Conservation (phyloP, 1,284 basidiomycete genomes). For the Rhodotorula sp. region DNA sequence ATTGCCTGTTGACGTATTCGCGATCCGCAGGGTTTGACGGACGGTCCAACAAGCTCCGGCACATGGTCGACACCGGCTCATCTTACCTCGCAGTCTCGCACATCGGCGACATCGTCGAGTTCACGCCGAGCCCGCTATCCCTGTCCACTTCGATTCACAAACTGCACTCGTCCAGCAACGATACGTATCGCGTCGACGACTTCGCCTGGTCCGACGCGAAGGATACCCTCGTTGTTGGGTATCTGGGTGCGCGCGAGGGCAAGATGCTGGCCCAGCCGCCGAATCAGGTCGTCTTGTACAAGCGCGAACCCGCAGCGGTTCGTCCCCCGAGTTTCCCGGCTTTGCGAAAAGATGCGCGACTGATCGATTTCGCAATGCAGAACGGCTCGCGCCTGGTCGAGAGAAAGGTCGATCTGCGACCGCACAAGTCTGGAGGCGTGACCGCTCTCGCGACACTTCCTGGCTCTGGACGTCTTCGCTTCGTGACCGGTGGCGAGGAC, state of each 20-base stretch:
- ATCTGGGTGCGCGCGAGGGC: constrained; percentile 22
- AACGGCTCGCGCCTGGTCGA: constrained; percentile 4
- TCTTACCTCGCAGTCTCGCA: constrained; percentile 29
- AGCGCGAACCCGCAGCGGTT: constrained; percentile 11
- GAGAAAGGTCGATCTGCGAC: constrained; percentile 3
- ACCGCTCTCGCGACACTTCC: constrained; percentile 20
- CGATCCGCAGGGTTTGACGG: constrained; percentile 25
- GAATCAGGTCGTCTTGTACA: constrained; percentile 31
- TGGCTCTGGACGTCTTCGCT: constrained; percentile 18
- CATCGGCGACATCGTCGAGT: constrained; percentile 34
- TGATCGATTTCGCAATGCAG: not conserved
- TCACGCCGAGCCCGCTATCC: not conserved
- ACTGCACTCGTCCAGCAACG: constrained; percentile 10
- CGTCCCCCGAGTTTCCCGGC: not conserved
- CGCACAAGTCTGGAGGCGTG: constrained; percentile 30
- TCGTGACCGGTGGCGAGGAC: constrained; percentile 34
- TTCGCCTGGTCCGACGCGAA: constrained; percentile 24
- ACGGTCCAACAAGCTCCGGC: constrained; percentile 28
- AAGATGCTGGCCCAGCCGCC: constrained; percentile 15
- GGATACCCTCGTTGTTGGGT: constrained; percentile 30
- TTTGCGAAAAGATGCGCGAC: not conserved
- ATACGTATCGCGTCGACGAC: constrained; percentile 28
- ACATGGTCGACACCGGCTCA: constrained; percentile 23
- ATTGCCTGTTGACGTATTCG: no score
- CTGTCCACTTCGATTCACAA: constrained; percentile 12